phyloP scores from a whole-genome alignment of 495 filamentous ascomycete species.

The Mytilinidion resinicola region DNA sequence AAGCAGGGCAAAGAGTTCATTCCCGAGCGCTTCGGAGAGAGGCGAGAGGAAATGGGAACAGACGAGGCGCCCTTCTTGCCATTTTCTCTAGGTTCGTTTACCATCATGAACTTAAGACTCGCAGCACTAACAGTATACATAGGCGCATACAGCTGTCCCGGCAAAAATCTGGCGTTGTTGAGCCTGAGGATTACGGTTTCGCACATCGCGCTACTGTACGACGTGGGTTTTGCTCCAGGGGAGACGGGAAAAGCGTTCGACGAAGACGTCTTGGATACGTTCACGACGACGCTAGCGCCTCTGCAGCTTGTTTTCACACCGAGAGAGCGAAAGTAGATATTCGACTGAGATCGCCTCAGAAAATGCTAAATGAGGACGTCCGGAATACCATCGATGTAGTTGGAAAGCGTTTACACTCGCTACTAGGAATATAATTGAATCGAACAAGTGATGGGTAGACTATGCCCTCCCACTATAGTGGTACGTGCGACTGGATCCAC shows the following conservation, averaged over 20 bases:
- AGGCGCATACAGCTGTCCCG: conserved; percentile 45
- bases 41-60: conserved; percentile 7
- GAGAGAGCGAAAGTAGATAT: conserved; percentile 2
- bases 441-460: too few relatives aligned
- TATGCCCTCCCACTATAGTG: too few relatives aligned
- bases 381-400: too few relatives aligned
- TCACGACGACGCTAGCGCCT: conserved; percentile 9
- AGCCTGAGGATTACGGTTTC: conserved; percentile 45
- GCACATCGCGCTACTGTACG: conserved; percentile 40
- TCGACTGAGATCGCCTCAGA: too few relatives aligned
- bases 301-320: conserved; percentile 13
- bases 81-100: conserved; percentile 6
- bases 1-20: conserved; percentile 5
- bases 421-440: too few relatives aligned
- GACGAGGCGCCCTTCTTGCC: conserved; percentile 15
- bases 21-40: conserved; percentile 15
- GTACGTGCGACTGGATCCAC: too few relatives aligned
- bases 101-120: background rate
- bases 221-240: conserved; percentile 39
- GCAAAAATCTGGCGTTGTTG: conserved; percentile 47
- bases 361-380: too few relatives aligned
- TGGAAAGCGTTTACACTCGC: too few relatives aligned
- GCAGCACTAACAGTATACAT: background rate
- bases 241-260: conserved; percentile 35
- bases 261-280: conserved; percentile 7